phyloP scores from a whole-genome alignment of 257 asterid genomes.

The Ajuga chamaepitys region DNA sequence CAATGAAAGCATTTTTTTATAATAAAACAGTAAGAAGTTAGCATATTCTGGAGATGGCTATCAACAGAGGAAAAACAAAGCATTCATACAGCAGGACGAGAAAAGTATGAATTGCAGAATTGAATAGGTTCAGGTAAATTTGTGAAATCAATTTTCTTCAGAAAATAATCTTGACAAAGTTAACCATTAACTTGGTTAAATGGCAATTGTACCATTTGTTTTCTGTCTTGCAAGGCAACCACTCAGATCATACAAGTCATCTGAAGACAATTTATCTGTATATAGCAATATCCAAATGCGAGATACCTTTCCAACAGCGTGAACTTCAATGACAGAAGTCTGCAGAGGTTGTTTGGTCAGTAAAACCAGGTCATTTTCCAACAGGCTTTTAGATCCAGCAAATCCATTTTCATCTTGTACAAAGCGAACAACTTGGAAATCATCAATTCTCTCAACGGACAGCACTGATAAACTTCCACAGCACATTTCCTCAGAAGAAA shows the following conservation, averaged over 20 bases:
- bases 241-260: constrained; percentile 13
- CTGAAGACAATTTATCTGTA: constrained; percentile 8
- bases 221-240: constrained; percentile 1
- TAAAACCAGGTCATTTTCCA: constrained; percentile 81
- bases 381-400: constrained; percentile 48
- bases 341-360: constrained; percentile 68
- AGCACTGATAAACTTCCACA: constrained; percentile 76
- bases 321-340: constrained; percentile 51
- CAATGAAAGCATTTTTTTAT: background rate
- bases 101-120: background rate
- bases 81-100: background rate
- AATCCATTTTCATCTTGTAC: constrained; percentile 60
- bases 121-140: constrained; percentile 6
- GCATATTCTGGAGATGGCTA: background rate
- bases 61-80: background rate
- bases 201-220: background rate
- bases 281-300: constrained; percentile 13
- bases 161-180: background rate
- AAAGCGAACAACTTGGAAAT: constrained; percentile 87
- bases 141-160: constrained; percentile 5
- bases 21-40: background rate
- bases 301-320: constrained; percentile 82
- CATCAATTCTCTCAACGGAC: constrained; percentile 88
- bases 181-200: background rate
- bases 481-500: constrained; percentile 56